Evolutionary conservation across 805 yeast species (phyloP), one percentile per base, ranked within the genome.

Genomic region (Candida orba): DNA sequence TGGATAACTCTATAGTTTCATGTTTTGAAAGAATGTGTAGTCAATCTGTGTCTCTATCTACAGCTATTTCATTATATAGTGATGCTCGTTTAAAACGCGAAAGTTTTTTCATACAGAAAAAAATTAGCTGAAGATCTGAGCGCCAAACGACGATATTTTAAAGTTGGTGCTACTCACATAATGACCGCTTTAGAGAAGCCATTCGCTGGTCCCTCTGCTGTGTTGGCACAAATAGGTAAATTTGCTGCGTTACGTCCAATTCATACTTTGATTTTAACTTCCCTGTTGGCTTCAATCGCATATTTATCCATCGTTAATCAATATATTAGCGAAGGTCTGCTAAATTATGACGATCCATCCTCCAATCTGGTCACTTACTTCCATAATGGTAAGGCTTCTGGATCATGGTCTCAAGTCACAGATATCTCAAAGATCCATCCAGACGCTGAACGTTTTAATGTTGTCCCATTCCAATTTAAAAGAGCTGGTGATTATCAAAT

Each of bases 221-320:
- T 57, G 17, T 54, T 79, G 42, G 83, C 85, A 37, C 68, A 67
- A 45, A 44, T 67, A 32, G 72, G 78, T 12, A 66, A 62, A 45
- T 60, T 73, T 20, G 78, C 91, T 42, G 93, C 95, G 13, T 75
- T 76, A 47, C 75, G 81, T 58, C 99, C 99, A 15, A 86, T 91
- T 52, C 98, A 90, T 64, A 75, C 88, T 43, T 79, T 90, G 42
- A 78, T 88, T 38, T 57, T 78, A 44, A 75, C 88, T 6, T 73
- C 91, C 13, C 65, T 89, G 39, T 60, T 87, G 34, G 93, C 95
- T 3, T 82, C 95, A 4, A 66, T 85, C 42, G 83, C 91, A 8
- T 91, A 90, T 60, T 71, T 90, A 46, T 75, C 90, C 4, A 75
- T 82, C 4, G 78, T 84, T 31, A 87, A 82, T 51, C 79, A 81